Evolutionary conservation across 208 protist genomes (phyloP), one percentile per base, ranked within the genome.

Genomic region (Trypanosoma caninum): DNA sequence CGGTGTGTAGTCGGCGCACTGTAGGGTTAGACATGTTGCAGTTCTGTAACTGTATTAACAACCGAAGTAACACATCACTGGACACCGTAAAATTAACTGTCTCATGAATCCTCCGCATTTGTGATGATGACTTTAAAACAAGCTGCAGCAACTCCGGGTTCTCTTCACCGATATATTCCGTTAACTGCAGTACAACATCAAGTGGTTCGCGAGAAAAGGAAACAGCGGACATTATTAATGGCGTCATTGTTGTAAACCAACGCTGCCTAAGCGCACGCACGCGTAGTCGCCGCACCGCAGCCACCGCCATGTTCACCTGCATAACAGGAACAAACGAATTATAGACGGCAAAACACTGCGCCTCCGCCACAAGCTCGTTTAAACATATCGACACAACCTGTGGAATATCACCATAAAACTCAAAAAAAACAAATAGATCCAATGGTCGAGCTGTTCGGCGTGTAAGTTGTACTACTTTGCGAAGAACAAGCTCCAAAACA

Each of bases 351-450:
- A 72, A 72, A 40, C 65, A 72, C 6, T 14, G 13, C 14, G 65
- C 37, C 41, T 59, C 57, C 18, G 65, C 31, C 18, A 51, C 50
- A 30, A 72, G 47, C 42, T 72, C 65, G 20, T 42, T 34, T 16
- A 65, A n/a, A 40, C 34, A 38, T n/a, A 34, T 40, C 3, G 58
- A 54, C 14, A 60, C 58, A 9, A 72, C 7, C 2, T 44, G 18
- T 10, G 37, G 27, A 25, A 0, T 60, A 23, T 72, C 57, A 30
- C 65, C 65, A 44, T 65, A 72, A 10, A 72, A 34, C 0, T 38
- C 58, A 42, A 72, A 72, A 40, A 72, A 65, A 9, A 22, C 13
- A 51, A 72, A 72, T n/a, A 72, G 33, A n/a, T 72, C 65, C 10
- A 65, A 20, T 38, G 58, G 42, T 22, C 46, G 47, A 22, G 47